phyloP scores from a whole-genome alignment of 2,329 filamentous ascomycete genomes.

The Verticillium zaregamsianum region DNA sequence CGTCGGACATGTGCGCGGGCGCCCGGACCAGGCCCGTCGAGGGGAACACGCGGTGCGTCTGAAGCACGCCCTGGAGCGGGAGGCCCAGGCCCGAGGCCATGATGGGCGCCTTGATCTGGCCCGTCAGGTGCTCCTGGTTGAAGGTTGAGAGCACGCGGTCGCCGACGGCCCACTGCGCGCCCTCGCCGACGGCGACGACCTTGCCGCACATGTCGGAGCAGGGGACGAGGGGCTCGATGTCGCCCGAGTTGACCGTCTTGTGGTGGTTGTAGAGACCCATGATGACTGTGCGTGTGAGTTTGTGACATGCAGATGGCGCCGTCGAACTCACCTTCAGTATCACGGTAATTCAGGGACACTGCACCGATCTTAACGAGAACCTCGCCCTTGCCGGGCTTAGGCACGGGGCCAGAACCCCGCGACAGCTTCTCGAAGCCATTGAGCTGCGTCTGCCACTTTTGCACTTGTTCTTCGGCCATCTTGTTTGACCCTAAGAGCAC shows the following conservation, averaged over 20 bases:
- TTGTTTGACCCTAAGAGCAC: neutral
- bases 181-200: conserved; percentile 43
- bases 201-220: conserved; percentile 69
- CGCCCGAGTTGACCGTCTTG: conserved; percentile 38
- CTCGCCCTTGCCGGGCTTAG: conserved; percentile 44
- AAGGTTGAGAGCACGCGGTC: conserved; percentile 67
- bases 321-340: conserved; percentile 38
- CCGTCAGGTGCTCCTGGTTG: conserved; percentile 50
- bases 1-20: conserved; percentile 52
- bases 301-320: neutral
- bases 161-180: conserved; percentile 43
- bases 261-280: conserved; percentile 67
- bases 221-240: conserved; percentile 47
- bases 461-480: conserved; percentile 6
- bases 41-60: conserved; percentile 56
- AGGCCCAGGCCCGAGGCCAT: conserved; percentile 56
- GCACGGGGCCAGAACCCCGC: conserved; percentile 38
- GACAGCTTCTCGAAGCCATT: conserved; percentile 52
- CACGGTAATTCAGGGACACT: conserved; percentile 46
- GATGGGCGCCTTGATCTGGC: conserved; percentile 53
- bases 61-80: conserved; percentile 53
- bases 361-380: conserved; percentile 43
- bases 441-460: conserved; percentile 52
- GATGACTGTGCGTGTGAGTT: conserved; percentile 39
- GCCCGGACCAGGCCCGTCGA: conserved; percentile 50